Evolutionary conservation across 768 basidiomycete species (phyloP).

Genomic region (Mycena sanguinolenta): DNA sequence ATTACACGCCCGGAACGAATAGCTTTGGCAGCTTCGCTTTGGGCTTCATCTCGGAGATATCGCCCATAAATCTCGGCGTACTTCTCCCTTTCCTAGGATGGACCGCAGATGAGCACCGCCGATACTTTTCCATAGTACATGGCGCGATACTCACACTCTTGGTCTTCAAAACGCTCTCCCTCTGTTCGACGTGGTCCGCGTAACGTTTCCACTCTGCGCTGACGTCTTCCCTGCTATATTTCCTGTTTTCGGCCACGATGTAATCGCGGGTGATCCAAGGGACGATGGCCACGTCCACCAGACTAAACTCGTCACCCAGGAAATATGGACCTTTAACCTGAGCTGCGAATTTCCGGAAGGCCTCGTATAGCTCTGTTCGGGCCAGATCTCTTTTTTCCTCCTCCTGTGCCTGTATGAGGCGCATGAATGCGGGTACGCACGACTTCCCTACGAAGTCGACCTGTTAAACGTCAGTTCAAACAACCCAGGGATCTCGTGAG

Average conservation of each 20-base stretch:
- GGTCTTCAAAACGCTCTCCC: conserved; percentile 58
- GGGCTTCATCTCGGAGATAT: conserved; percentile 69
- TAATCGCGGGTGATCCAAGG: conserved; percentile 64
- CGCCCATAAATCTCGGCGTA: conserved; percentile 64
- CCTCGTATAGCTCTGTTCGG: conserved; percentile 53
- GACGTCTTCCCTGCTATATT: conserved; percentile 51
- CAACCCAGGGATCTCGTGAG: background rate
- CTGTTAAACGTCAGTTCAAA: conserved; percentile 6
- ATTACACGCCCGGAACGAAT: conserved; percentile 53
- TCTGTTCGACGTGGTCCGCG: conserved; percentile 47
- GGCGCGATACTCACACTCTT: conserved; percentile 44
- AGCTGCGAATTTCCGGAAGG: conserved; percentile 51
- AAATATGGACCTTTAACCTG: conserved; percentile 62
- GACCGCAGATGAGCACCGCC: background rate
- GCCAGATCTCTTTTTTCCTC: conserved; percentile 51
- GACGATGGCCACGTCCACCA: conserved; percentile 62
- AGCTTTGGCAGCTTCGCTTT: conserved; percentile 67
- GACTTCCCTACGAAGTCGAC: conserved; percentile 67
- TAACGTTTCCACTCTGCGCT: conserved; percentile 56
- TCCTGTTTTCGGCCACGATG: conserved; percentile 57
- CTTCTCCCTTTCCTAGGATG: conserved; percentile 56
- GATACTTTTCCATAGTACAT: background rate
- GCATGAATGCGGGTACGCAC: conserved; percentile 65
- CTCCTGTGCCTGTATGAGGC: conserved; percentile 51
- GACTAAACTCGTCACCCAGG: conserved; percentile 59